Base-by-base conservation (phyloP, 129 eudicot species). In the Centrapalus pauciflorus region DNA sequence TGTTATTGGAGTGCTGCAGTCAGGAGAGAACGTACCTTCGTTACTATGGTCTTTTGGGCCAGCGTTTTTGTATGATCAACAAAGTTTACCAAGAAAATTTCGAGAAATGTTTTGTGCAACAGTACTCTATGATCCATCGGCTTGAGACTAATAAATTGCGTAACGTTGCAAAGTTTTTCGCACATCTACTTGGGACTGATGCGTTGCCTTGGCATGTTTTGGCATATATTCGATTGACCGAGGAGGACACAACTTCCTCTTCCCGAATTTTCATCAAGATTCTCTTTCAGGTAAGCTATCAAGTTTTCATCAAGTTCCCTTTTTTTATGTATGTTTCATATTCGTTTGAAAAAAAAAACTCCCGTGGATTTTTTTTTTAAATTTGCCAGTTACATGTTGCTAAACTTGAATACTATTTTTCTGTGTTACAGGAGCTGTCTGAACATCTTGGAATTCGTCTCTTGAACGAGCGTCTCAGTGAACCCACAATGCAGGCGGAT, bases 371-470 rank as follows among this genome's bases (percentile, higher is more conserved):
- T n/a, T n/a, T n/a, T n/a, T n/a, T n/a, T n/a, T n/a, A n/a, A n/a
- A n/a, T n/a, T n/a, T n/a, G n/a, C n/a, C n/a, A n/a, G 21, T 10
- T 43, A 35, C 14, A 33, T 55, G 7, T 23, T 72, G 35, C 48
- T 72, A 38, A 60, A 71, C 17, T 41, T 33, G 27, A 43, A 25
- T 10, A 45, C 46, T 2, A 11, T 40, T 32, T 55, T n/a, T 77
- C 0, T 64, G 4, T 51, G 68, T 3, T 72, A 78, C 83, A 92
- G 98, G 98, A 93, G 38, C 55, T 93, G 46, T 93, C 98, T 0
- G 98, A 93, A 74, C 98, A 93, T 77, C 87, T 93, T 10, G 98
- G 98, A 3, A 93, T 93, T 20, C 85, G 91, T n/a, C 75, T 93
- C 16, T 51, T 93, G 32, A 93, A 93, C 26, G 98, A 93, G 73